Evolutionary conservation across 2,329 filamentous ascomycete species (phyloP).

Genomic region (Fusarium cyanostomum): DNA sequence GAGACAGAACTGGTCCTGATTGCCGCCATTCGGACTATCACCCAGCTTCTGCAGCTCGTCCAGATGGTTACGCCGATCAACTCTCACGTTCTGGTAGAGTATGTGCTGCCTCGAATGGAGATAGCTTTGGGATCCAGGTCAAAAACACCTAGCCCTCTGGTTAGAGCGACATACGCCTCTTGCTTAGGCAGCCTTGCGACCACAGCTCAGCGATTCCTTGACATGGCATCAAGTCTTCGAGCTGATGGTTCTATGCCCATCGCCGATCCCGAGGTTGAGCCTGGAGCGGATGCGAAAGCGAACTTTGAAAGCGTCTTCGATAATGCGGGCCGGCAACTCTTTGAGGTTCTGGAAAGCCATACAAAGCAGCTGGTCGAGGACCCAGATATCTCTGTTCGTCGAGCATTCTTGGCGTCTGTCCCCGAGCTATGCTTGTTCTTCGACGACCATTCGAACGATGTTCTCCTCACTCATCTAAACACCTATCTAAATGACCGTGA

Average conservation of each 20-base stretch:
- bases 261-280: conserved; percentile 81
- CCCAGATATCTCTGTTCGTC: conserved; percentile 81
- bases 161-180: conserved; percentile 91
- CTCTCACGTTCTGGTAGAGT: conserved; percentile 74
- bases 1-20: conserved; percentile 85
- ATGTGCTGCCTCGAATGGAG: conserved; percentile 72
- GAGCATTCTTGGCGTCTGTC: conserved; percentile 91
- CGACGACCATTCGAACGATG: conserved; percentile 89
- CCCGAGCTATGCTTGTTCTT: conserved; percentile 95
- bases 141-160: conserved; percentile 68
- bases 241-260: conserved; percentile 83
- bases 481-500: conserved; percentile 97
- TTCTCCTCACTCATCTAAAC: conserved; percentile 95
- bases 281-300: conserved; percentile 71
- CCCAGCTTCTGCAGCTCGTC: conserved; percentile 87
- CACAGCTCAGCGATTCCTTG: conserved; percentile 84
- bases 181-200: conserved; percentile 89
- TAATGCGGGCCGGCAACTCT: conserved; percentile 81
- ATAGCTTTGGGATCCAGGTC: conserved; percentile 58
- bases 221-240: conserved; percentile 88
- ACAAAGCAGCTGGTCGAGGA: conserved; percentile 93
- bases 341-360: conserved; percentile 85
- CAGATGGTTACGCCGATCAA: conserved; percentile 85
- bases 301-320: conserved; percentile 88
- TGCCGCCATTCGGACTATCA: conserved; percentile 84